These are phyloP conservation scores for Yamagishiella unicocca DNA, from an alignment of 139 green algal genomes.

Conservation along the genomic window DNA sequence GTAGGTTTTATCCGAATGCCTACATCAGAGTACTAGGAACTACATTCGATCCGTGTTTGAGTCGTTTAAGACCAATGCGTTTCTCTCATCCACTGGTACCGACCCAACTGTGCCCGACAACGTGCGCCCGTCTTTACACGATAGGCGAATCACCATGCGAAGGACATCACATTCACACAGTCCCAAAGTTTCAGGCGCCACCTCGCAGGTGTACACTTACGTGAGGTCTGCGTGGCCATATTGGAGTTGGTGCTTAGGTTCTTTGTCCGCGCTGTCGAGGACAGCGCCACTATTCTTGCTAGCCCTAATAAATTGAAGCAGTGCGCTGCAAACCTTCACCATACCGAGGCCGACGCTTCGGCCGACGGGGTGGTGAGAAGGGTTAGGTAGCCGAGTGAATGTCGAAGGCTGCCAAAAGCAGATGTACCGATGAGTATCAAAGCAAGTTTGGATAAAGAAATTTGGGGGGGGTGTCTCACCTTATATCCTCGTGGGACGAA, in stretches of 20 bases:
- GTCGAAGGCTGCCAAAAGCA: no score
- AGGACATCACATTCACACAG: no score
- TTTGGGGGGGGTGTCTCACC: no score
- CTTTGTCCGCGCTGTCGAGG: conserved; percentile 9
- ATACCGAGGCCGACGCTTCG: conserved; percentile 40
- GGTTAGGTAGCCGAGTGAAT: neutral
- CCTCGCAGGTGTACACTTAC: neutral
- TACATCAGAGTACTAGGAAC: no score
- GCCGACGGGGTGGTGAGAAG: neutral
- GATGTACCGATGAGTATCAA: no score
- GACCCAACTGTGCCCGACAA: neutral
- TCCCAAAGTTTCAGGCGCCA: neutral
- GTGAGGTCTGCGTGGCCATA: neutral
- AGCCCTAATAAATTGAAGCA: conserved; percentile 33
- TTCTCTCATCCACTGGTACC: no score
- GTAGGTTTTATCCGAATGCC: no score
- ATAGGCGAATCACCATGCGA: neutral
- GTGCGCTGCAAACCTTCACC: conserved; percentile 24
- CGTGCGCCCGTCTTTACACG: neutral
- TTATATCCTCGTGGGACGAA: no score
- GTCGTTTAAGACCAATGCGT: no score
- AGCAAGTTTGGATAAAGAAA: no score
- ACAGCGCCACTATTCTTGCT: neutral
- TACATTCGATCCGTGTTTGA: no score
- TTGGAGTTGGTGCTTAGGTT: neutral